Evolutionary conservation across 2,329 filamentous ascomycete species (phyloP), one percentile per base, ranked within the genome.

Genomic region (Trichoderma harzianum): DNA sequence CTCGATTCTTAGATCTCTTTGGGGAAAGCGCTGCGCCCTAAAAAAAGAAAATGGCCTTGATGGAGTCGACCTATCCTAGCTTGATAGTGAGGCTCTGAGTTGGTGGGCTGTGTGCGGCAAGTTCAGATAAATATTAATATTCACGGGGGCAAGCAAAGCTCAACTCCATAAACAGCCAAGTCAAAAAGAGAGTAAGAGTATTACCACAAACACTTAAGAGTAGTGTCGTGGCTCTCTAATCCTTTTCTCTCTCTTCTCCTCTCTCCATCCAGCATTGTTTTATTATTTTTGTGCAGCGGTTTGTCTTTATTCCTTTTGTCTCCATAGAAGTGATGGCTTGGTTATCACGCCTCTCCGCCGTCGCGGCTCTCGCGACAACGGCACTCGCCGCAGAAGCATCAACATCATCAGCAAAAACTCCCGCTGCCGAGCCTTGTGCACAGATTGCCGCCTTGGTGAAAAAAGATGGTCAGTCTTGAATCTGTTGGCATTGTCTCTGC

Each of bases 321-420:
- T 39, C n/a, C 12, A 16, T 34, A 11, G 21, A 58, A 18, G 66
- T 51, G 34, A 69, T 69, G 66, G 43, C 36, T 69, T 58, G 55
- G 66, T 51, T 61, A 70, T 70, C 68, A 63, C 58, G 60, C 11
- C 60, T 70, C 10, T 70, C 58, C 18, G 60, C 68, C 28, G 43
- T 39, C 28, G 58, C 60, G 47, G 68, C 58, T 11, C 24, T 70
- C 8, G 68, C 43, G 47, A 47, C 58, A 55, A 47, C 39, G 68
- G 43, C 60, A 26, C 36, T 32, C 47, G 64, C 64, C 18, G 64
- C 47, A n/a, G 34, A 60, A 60, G 57, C 57, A n/a, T 60, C 64
- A 16, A 26, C 51, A 8, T 39, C 64, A 24, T 36, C 30, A 24
- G 11, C 64, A 57, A 26, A 16, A 5, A 21, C n/a, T 43, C 21